These are phyloP conservation scores for Colletotrichum spaethianum DNA, from an alignment of 2,329 filamentous ascomycete genomes.

Conservation along the genomic window DNA sequence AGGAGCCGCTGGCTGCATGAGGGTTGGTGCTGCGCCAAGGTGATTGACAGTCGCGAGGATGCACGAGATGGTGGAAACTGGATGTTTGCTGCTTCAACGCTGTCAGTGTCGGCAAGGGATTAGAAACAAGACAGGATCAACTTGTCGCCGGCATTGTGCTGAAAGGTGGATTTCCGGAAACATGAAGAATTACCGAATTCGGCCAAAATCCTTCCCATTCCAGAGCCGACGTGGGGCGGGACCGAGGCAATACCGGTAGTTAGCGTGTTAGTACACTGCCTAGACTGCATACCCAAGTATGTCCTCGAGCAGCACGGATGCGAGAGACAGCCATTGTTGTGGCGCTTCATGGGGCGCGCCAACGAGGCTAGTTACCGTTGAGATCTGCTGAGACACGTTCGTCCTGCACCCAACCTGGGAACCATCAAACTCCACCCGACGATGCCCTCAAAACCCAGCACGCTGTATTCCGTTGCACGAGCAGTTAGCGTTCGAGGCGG, in stretches of 20 bases:
- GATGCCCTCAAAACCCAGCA: not conserved
- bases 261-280: too few species aligned
- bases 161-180: not conserved
- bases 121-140: not conserved
- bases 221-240: not conserved
- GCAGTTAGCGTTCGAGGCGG: not conserved
- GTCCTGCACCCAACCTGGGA: not conserved
- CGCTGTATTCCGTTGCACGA: not conserved
- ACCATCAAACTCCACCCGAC: not conserved
- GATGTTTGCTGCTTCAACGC: not conserved
- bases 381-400: not conserved
- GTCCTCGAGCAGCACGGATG: too few species aligned
- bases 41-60: not conserved
- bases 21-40: constrained; percentile 5
- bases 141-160: not conserved
- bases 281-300: too few species aligned
- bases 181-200: not conserved
- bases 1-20: not conserved
- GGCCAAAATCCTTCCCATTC: not conserved
- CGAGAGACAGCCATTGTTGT: not conserved
- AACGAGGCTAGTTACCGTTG: too few species aligned
- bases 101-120: not conserved
- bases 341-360: not conserved
- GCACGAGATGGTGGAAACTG: not conserved
- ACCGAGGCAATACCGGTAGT: too few species aligned